These are phyloP conservation scores for Saccharum spontaneum DNA, from an alignment of 176 grass and related monocot genomes.

Conservation along the genomic window DNA sequence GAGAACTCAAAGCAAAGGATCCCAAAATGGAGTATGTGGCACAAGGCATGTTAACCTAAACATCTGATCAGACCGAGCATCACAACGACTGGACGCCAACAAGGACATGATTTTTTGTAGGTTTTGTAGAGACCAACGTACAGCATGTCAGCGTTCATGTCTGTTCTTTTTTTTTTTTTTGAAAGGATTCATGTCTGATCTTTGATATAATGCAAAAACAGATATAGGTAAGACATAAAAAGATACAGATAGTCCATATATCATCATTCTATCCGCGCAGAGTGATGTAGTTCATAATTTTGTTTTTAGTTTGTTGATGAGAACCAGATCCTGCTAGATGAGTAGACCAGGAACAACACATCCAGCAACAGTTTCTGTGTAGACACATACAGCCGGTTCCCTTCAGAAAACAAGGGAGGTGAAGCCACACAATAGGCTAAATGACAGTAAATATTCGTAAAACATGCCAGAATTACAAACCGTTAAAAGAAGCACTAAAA, in stretches of 20 bases:
- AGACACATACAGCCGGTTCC: background rate
- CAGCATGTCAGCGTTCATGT: no score
- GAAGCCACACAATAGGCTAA: background rate
- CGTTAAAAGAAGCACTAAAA: background rate
- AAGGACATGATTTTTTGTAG: no score
- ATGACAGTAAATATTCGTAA: background rate
- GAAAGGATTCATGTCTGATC: no score
- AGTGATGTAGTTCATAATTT: background rate
- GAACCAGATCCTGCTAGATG: background rate
- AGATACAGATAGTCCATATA: no score
- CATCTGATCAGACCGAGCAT: no score
- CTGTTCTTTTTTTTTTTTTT: no score
- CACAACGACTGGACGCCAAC: no score
- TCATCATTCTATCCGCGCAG: no score
- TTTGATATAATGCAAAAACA: no score
- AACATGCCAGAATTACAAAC: background rate
- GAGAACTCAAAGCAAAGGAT: no score
- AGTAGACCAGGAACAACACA: background rate
- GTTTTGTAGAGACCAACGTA: no score
- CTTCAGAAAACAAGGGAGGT: background rate
- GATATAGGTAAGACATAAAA: no score
- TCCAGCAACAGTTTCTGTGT: background rate
- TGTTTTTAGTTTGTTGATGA: background rate
- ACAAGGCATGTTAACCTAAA: background rate
- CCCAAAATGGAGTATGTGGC: background rate